A percentile compares a stretch with the other conserved stretches of the same genome.
Evolutionary conservation across 2,329 filamentous ascomycete species (phyloP).

Genomic region (Cladosporium sp.): DNA sequence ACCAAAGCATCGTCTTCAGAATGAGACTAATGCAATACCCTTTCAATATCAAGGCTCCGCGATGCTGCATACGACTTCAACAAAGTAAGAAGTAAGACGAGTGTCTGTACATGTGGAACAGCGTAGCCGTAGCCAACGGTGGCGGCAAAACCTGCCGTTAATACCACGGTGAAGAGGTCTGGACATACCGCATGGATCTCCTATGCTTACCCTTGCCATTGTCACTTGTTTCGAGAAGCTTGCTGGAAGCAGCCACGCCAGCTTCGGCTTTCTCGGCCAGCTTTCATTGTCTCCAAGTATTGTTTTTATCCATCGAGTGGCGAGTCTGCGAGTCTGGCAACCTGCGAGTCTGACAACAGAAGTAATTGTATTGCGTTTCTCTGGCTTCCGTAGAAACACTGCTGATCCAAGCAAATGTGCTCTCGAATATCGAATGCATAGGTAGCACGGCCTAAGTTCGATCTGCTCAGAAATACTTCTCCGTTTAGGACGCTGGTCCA

Average conservation of each 20-base stretch:
- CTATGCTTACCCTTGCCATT: neutral
- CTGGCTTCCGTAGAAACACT: neutral
- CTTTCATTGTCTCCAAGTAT: neutral
- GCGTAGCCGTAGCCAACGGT: neutral
- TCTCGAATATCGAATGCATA: neutral
- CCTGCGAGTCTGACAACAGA: neutral
- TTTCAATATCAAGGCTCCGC: neutral
- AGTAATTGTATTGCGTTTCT: neutral
- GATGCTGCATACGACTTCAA: neutral
- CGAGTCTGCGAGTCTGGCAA: neutral
- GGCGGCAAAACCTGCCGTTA: neutral
- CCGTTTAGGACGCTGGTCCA: neutral
- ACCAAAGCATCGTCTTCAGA: neutral
- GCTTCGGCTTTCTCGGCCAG: neutral
- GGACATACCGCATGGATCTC: neutral
- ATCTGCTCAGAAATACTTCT: neutral
- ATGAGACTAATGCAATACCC: neutral
- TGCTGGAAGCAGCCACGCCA: constrained; percentile 3
- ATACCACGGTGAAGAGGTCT: neutral
- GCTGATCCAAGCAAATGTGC: neutral
- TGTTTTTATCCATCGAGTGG: neutral
- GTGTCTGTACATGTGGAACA: neutral
- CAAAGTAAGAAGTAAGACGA: neutral
- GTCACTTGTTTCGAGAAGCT: neutral
- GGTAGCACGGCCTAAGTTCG: neutral